Percentiles rank a stretch among this genome's conserved stretches.
These are phyloP conservation scores for Wallacemonas sp. DNA, from an alignment of 208 protist genomes.

Conservation along the genomic window DNA sequence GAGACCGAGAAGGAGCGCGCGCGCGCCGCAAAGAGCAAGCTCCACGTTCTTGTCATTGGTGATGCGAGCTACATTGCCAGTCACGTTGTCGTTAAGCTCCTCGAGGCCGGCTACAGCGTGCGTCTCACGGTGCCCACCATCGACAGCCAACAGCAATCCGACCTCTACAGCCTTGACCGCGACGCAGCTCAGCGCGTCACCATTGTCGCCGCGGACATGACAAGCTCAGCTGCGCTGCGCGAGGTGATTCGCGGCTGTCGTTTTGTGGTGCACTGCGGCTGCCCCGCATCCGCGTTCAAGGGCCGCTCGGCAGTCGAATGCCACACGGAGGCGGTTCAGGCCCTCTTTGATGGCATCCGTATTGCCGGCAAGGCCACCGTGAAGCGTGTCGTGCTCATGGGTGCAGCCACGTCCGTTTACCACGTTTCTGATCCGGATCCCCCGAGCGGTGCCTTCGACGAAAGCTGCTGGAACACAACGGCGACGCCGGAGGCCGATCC, in stretches of 20 bases:
- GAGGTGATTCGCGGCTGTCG: conserved; percentile 78
- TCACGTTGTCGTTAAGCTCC: conserved; percentile 81
- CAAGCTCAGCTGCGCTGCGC: conserved; percentile 66
- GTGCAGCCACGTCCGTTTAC: conserved; percentile 74
- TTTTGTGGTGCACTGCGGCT: conserved; percentile 90
- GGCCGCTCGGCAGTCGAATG: conserved; percentile 45
- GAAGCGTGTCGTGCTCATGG: conserved; percentile 85
- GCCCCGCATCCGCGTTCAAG: conserved; percentile 32
- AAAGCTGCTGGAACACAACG: conserved; percentile 79
- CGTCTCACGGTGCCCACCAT: conserved; percentile 66
- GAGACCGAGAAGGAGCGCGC: conserved; percentile 78
- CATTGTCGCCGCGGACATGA: conserved; percentile 72
- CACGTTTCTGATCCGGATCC: conserved; percentile 72
- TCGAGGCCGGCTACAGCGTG: conserved; percentile 87
- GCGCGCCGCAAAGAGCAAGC: conserved; percentile 75
- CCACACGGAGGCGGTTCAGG: conserved; percentile 74
- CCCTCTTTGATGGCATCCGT: conserved; percentile 86
- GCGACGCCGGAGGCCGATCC: conserved; percentile 63
- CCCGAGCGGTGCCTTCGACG: conserved; percentile 65
- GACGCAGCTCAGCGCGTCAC: conserved; percentile 64
- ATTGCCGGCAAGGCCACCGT: conserved; percentile 74
- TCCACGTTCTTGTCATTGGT: conserved; percentile 84
- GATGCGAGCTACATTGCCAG: conserved; percentile 81
- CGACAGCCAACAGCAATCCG: conserved; percentile 61
- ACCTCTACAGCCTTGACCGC: conserved; percentile 61